Evolutionary conservation across 129 eudicot genomes (phyloP).

Genomic region (Helianthus annuus): HanXRQr2.0-SUNRISE NC_035433.2:62485565-62486064

Average conservation of each 20-base stretch:
- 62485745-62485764: slow-evolving; percentile 3
- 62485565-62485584: slow-evolving; percentile 11
- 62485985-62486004: no score
- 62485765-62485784: no score
- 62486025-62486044: no score
- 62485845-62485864: no score
- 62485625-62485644: not conserved
- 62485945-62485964: no score
- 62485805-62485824: not conserved
- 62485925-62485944: no score
- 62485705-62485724: not conserved
- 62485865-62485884: not conserved
- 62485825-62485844: slow-evolving; percentile 8
- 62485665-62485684: not conserved
- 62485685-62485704: not conserved
- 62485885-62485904: no score
- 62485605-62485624: not conserved
- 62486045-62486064: no score
- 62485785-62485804: no score
- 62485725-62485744: not conserved
- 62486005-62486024: no score
- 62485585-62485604: slow-evolving; percentile 11
- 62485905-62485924: no score
- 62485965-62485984: no score
- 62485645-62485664: slow-evolving; percentile 1